phyloP scores from a whole-genome alignment of 1,139 yeast genomes.

The Geotrichum aggregatum region DNA sequence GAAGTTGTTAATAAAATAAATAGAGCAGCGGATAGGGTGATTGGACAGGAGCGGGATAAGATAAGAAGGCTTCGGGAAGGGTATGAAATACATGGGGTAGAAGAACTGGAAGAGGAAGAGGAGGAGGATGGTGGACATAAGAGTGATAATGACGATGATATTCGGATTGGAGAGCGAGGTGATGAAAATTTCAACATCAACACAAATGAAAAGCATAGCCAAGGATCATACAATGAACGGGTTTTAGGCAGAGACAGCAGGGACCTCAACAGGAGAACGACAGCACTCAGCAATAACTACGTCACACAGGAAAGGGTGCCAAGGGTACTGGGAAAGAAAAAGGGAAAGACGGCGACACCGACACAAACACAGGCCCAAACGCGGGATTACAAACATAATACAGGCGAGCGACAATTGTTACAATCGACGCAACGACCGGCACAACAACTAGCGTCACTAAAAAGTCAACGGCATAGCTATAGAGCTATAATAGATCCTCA shows the following conservation, averaged over 20 bases:
- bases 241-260: too few relatives aligned
- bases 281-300: background rate
- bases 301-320: background rate
- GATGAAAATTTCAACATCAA: background rate
- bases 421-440: too few relatives aligned
- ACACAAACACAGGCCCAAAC: background rate
- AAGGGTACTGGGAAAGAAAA: slow-evolving; percentile 3
- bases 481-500: too few relatives aligned
- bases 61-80: slow-evolving; percentile 2
- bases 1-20: slow-evolving; percentile 11
- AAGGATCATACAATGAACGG: too few relatives aligned
- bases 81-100: background rate
- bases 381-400: too few relatives aligned
- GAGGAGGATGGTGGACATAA: background rate
- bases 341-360: background rate
- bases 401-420: too few relatives aligned
- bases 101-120: background rate
- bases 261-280: too few relatives aligned
- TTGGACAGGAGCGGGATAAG: slow-evolving; percentile 7
- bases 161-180: background rate
- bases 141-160: background rate
- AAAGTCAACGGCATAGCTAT: too few relatives aligned
- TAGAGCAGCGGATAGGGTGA: slow-evolving; percentile 14
- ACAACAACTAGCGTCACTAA: too few relatives aligned
- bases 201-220: background rate